Base-by-base conservation (phyloP, 768 basidiomycete genomes). In the Amanita rubescens region DNA sequence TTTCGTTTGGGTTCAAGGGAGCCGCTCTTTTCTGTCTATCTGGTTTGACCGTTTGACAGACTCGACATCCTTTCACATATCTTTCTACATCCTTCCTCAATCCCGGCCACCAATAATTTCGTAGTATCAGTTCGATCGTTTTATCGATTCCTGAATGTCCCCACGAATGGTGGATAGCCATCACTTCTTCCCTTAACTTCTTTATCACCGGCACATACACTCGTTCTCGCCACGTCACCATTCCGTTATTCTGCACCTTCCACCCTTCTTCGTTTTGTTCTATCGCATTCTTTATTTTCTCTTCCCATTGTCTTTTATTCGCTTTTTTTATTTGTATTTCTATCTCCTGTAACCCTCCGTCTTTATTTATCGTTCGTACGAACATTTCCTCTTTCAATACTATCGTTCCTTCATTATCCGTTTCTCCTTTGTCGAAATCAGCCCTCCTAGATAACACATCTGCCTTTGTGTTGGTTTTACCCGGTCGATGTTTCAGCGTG, bases 401-500 rank as follows among this genome's bases (percentile, higher is more conserved):
- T 0, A 55, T 41, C 2, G 60, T 25, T 11, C 59, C 44, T 0
- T 54, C 37, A 24, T 68, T 68, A 39, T 69, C 63, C 5, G 35
- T 27, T 2, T 49, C 41, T 10, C 60, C 61, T 11, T 48, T 22
- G 2, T 54, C 59, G 57, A 66, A 58, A 42, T 69, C 67, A 8
- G 65, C 52, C 10, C 61, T n/a, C 19, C 61, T 24, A 0, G 63
- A 69, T 0, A 72, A 59, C 0, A 61, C 57, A 42, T 73, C 65
- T 0, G 69, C 56, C 2, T 59, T 52, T 2, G 53, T 49, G 56
- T 65, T 66, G 0, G 42, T 22, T 15, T 20, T 51, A 9, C 67
- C 70, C 5, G 69, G 72, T 52, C 44, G 57, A 57, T 69, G n/a
- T n/a, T n/a, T 12, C 32, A 33, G 75, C 15, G 61, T 34, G 0